These are phyloP conservation scores for Colletotrichum neosansevieriae DNA, from an alignment of 2,329 filamentous ascomycete species.

Conservation along the genomic window DNA sequence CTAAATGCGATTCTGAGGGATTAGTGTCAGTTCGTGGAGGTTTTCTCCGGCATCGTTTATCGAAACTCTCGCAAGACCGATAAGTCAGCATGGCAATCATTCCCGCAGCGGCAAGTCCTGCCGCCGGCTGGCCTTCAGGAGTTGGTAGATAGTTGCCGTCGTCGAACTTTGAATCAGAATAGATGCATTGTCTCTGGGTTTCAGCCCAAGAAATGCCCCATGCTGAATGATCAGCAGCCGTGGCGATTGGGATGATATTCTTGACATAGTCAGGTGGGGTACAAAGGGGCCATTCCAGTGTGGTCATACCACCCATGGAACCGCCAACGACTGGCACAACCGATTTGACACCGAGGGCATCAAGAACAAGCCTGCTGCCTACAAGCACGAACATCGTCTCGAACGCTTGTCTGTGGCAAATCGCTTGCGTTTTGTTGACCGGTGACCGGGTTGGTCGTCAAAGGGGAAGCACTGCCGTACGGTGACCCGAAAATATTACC, in stretches of 20 bases:
- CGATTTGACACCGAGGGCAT: conserved; percentile 64
- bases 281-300: conserved; percentile 68
- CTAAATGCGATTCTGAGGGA: conserved; percentile 43
- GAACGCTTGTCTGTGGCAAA: conserved; percentile 75
- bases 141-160: conserved; percentile 50
- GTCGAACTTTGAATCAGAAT: conserved; percentile 48
- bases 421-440: conserved; percentile 52
- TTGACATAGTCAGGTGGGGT: conserved; percentile 62
- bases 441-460: conserved; percentile 30
- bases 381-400: conserved; percentile 74
- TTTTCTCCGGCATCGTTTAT: conserved; percentile 54
- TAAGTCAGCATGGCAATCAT: conserved; percentile 56
- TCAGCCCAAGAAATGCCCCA: conserved; percentile 72
- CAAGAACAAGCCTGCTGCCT: conserved; percentile 67
- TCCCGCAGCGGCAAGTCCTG: conserved; percentile 50
- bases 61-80: conserved; percentile 50
- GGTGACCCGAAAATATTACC: conserved; percentile 88
- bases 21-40: conserved; percentile 64
- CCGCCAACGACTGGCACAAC: conserved; percentile 67
- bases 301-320: conserved; percentile 70
- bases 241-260: conserved; percentile 66
- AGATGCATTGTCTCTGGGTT: conserved; percentile 64
- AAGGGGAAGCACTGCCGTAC: conserved; percentile 83
- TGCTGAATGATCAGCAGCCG: conserved; percentile 66
- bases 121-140: conserved; percentile 48